These are phyloP conservation scores for Gaeumannomyces tritici DNA, from an alignment of 2,329 filamentous ascomycete genomes.

Conservation along the genomic window DNA sequence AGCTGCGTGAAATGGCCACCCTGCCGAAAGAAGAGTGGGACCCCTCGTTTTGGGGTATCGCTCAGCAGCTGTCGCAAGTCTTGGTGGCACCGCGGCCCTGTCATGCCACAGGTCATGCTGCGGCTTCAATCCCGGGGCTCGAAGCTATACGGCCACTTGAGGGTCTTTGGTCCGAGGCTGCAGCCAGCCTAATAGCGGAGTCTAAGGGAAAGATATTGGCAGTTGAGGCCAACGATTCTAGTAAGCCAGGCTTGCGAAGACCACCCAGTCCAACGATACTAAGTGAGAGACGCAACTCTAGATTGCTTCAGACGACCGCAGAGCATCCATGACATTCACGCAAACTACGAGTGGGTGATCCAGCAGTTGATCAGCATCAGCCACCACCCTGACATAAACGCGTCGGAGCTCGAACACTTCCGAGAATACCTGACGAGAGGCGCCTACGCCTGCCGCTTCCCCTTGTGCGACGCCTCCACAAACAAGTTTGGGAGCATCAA, in stretches of 20 bases:
- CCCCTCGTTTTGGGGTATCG: no score
- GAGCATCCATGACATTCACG: not conserved
- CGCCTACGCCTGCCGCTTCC: conserved; percentile 4
- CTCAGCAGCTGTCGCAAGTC: no score
- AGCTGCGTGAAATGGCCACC: not conserved
- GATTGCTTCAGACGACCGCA: not conserved
- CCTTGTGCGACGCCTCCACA: not conserved
- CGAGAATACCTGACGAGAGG: not conserved
- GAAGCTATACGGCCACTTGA: no score
- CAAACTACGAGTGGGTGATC: conserved; percentile 1
- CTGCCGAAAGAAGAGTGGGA: no score
- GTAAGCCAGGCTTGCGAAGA: no score
- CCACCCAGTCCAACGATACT: no score
- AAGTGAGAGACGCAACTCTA: not conserved
- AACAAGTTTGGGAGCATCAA: not conserved
- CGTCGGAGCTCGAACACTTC: conserved; percentile 3
- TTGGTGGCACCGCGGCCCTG: no score
- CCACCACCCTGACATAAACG: not conserved
- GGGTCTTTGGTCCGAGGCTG: no score
- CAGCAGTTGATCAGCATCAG: not conserved
- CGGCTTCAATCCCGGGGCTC: no score
- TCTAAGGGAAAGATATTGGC: not conserved
- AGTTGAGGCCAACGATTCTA: not conserved
- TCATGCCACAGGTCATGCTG: no score
- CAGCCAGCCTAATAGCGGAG: no score